Evolutionary conservation across 2,329 filamentous ascomycete genomes (phyloP), one percentile per base, ranked within the genome.

Genomic region (Aquanectria penicillioides): DNA sequence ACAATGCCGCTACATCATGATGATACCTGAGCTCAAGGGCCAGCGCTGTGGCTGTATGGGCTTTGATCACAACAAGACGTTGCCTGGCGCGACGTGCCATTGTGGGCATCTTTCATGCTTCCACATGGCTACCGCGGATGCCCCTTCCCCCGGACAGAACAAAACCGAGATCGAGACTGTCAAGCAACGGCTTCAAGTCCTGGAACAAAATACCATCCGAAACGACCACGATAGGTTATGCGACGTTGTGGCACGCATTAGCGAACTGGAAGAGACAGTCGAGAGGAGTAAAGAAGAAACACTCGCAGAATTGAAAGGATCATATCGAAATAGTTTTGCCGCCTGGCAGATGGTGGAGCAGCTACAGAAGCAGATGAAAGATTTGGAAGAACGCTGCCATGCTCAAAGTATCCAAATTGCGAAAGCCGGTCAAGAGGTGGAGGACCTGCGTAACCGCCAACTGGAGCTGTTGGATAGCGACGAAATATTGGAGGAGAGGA

Each of bases 31-130:
- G 66, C 77, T 85, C 70, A 84, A 82, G 64, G 84, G 85, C 48
- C 79, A 85, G 57, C 82, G 85, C 37, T 88, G 85, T 70, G 84
- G 81, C 38, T 88, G 85, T 65, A 81, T 84, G 60, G 78, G 80
- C 59, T 88, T 88, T 71, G 80, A 80, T 5, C 78, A 83, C 56
- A 86, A 86, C 70, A 78, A 76, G 47, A 70, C 76, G n/a, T 74
- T 83, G 10, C 84, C 85, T 1, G 81, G 84, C 31, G 82, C 83
- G 50, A 80, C 75, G 17, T 88, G 85, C 65, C 80, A 85, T 47
- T 88, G 85, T 64, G 85, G 85, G 6, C 85, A 88, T 68, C 79
- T 86, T 50, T 83, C 85, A 28, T 87, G 85, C 71, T 88, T 83
- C 67, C 85, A 88, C 67, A 75, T 82, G 57, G 77, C 78, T 62